phyloP scores from a whole-genome alignment of 768 basidiomycete genomes.

The Mycena chlorophos region DNA sequence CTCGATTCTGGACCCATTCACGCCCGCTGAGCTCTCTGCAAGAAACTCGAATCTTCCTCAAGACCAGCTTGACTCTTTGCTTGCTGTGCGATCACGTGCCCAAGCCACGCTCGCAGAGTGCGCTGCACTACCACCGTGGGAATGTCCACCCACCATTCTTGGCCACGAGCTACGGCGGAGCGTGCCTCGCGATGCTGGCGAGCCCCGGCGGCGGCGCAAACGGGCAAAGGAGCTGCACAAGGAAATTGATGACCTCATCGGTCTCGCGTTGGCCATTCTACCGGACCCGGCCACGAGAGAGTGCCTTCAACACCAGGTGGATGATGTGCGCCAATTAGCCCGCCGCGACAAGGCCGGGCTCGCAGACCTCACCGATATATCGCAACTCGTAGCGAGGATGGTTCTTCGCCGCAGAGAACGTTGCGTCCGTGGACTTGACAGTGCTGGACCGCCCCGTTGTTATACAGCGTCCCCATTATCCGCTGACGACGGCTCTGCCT shows the following conservation, averaged over 20 bases:
- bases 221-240: slow-evolving; percentile 19
- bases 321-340: neutral
- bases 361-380: slow-evolving; percentile 12
- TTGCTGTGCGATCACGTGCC: slow-evolving; percentile 13
- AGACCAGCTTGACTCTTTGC: slow-evolving; percentile 8
- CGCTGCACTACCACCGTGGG: neutral
- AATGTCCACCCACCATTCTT: neutral
- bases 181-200: neutral
- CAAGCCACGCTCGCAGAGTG: slow-evolving; percentile 6
- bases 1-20: slow-evolving; percentile 13
- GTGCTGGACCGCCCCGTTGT: neutral
- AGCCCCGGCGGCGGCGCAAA: slow-evolving; percentile 8
- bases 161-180: slow-evolving; percentile 17
- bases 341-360: slow-evolving; percentile 5
- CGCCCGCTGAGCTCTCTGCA: slow-evolving; percentile 1
- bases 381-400: slow-evolving; percentile 21
- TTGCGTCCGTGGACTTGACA: slow-evolving; percentile 13
- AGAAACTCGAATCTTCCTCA: neutral
- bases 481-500: neutral
- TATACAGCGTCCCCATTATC: slow-evolving; percentile 2
- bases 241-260: slow-evolving; percentile 20
- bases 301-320: neutral
- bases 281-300: neutral
- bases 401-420: slow-evolving; percentile 18
- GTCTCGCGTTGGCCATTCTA: slow-evolving; percentile 11